Evolutionary conservation across 2,329 filamentous ascomycete genomes (phyloP).

Genomic region (Phyllosticta paracitricarpa): DNA sequence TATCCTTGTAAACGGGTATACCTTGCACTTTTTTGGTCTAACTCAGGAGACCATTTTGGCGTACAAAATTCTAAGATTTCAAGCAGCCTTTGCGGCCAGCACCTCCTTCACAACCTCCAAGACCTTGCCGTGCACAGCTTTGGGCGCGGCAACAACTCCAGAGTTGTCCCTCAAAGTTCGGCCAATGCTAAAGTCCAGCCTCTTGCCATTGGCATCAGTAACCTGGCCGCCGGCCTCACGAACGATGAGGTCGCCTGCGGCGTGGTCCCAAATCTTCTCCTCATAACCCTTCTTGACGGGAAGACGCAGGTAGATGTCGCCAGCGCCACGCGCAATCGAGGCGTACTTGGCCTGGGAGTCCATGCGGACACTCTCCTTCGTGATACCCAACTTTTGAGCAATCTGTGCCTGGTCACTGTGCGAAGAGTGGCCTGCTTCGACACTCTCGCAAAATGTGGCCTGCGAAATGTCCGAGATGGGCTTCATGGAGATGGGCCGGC

Average conservation of each 20-base stretch:
- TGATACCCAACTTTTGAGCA: conserved; percentile 76
- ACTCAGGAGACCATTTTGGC: background rate
- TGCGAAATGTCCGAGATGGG: conserved; percentile 60
- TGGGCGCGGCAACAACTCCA: conserved; percentile 83
- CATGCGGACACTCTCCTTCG: conserved; percentile 81
- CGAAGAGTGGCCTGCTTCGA: conserved; percentile 84
- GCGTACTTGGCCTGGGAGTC: conserved; percentile 98
- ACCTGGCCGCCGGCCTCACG: conserved; percentile 88
- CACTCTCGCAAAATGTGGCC: conserved; percentile 92
- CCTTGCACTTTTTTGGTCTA: conserved; percentile 4
- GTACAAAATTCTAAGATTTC: conserved; percentile 1
- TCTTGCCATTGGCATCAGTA: conserved; percentile 76
- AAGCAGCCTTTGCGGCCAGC: conserved; percentile 39
- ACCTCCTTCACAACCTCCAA: conserved; percentile 76
- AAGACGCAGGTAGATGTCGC: conserved; percentile 86
- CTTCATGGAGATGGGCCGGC: conserved; percentile 69
- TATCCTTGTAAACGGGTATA: conserved; percentile 9
- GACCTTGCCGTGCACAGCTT: conserved; percentile 63
- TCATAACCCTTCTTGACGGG: conserved; percentile 80
- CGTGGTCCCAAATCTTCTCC: conserved; percentile 99
- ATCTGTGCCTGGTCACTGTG: conserved; percentile 83
- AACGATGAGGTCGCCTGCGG: conserved; percentile 87
- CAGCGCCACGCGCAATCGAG: conserved; percentile 84
- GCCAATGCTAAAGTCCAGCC: conserved; percentile 76
- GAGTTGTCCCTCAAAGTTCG: conserved; percentile 83